Base-by-base conservation (phyloP, 495 filamentous ascomycete species). In the Penicillium flavigenum region DNA sequence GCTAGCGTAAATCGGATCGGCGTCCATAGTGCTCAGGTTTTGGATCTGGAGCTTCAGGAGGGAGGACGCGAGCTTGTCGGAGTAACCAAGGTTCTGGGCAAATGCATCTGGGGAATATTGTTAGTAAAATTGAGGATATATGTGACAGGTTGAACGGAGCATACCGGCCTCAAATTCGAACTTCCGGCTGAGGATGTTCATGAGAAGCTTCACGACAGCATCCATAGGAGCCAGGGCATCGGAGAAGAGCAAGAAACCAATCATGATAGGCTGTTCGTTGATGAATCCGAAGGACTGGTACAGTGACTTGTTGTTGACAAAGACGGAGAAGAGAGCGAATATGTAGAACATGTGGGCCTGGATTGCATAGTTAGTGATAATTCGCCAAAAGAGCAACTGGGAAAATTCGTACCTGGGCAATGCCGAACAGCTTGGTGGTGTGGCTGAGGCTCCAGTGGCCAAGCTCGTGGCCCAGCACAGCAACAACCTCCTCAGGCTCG, bases 11-110 rank as follows among this genome's bases (percentile, higher is more conserved):
- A 96, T 82, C 88, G 88, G 95, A 72, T 98, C 95, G 41, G 94
- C 94, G 71, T 98, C 95, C 93, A 98, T 97, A 55, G 89, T 95
- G 76, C 90, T 92, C 55, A 98, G 81, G 67, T 98, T 98, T 76
- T 98, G 91, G 71, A 97, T 90, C 72, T 98, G 94, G 39, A 98
- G 88, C 78, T 98, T 98, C 75, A 98, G 89, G 58, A 98, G 81
- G 16, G 90, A 92, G 56, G 83, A 76, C 10, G 92, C 90, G 27
- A 98, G 86, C 65, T 96, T 86, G 22, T 81, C 76, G n/a, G 85
- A 85, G 73, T 95, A 97, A 20, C 95, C 94, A 8, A 96, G 86
- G 17, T 82, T 79, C 59, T 86, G 80, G 47, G 93, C 94, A 66
- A 98, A 98, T n/a, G 76, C 79, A 74, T 91, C 87, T 85, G 46